Percentiles rank a stretch among this genome's conserved stretches.
Conservation (phyloP, 1,284 basidiomycete species). For the Ganoderma resinaceum region DNA sequence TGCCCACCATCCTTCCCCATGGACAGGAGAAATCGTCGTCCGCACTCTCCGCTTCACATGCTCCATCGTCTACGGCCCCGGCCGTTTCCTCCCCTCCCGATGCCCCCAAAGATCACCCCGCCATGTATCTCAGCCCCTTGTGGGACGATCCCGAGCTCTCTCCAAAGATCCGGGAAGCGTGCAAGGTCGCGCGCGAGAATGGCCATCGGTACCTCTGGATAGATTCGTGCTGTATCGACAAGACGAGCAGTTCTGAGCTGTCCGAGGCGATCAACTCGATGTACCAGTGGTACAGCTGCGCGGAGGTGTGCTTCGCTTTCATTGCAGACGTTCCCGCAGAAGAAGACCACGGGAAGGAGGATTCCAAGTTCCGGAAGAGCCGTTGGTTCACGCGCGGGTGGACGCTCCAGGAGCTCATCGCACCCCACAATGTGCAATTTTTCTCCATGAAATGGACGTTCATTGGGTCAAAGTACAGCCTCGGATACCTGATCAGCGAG, state of each 20-base stretch:
- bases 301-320: neutral
- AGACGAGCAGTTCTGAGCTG: slow-evolving; percentile 4
- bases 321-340: neutral
- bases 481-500: neutral
- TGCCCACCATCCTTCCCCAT: no score
- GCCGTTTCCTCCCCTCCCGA: no score
- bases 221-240: slow-evolving; percentile 6
- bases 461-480: neutral
- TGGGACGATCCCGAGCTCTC: neutral
- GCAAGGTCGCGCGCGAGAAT: neutral
- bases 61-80: no score
- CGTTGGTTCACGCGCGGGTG: neutral
- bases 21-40: no score
- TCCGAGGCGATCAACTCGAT: slow-evolving; percentile 4
- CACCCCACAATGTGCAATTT: neutral
- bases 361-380: neutral
- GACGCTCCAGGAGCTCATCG: slow-evolving; percentile 5
- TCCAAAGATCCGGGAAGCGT: neutral
- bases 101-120: no score
- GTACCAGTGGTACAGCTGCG: neutral
- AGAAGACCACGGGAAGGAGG: neutral
- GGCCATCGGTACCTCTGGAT: neutral
- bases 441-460: neutral
- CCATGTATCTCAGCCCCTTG: neutral
- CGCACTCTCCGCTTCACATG: no score